Evolutionary conservation across 2,329 filamentous ascomycete genomes (phyloP).

Genomic region (Colletotrichum filicis): DNA sequence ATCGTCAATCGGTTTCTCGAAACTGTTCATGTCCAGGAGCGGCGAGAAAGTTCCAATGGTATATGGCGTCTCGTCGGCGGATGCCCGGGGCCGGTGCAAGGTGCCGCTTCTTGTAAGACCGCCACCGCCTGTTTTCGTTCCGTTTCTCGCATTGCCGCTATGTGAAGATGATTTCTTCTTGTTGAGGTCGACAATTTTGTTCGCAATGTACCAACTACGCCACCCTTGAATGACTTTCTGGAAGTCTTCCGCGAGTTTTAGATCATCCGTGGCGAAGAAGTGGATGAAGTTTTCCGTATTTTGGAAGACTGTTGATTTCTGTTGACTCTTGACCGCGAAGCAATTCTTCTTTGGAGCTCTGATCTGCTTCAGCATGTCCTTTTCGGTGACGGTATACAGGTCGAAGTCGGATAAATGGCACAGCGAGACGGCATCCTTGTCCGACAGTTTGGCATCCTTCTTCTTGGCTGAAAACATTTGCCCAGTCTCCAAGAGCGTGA

Average conservation of each 20-base stretch:
- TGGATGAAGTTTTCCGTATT: conserved; percentile 89
- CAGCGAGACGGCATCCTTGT: conserved; percentile 76
- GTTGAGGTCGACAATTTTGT: conserved; percentile 69
- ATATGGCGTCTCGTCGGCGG: conserved; percentile 64
- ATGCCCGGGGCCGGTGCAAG: conserved; percentile 50
- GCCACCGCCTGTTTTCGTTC: conserved; percentile 40
- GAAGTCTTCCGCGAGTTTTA: conserved; percentile 73
- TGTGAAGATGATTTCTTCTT: conserved; percentile 45
- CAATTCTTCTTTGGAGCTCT: conserved; percentile 88
- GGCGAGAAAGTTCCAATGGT: conserved; percentile 76
- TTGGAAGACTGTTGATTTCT: conserved; percentile 86
- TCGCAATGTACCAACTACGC: conserved; percentile 92
- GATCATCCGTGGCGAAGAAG: conserved; percentile 87
- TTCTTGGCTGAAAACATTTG: conserved; percentile 81
- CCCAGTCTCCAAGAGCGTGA: conserved; percentile 79
- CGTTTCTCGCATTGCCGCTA: conserved; percentile 40
- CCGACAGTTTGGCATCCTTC: conserved; percentile 62
- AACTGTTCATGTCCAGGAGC: conserved; percentile 70
- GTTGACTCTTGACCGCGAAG: conserved; percentile 91
- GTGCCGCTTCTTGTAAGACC: conserved; percentile 43
- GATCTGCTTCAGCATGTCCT: conserved; percentile 75
- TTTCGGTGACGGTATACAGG: conserved; percentile 81
- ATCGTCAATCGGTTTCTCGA: conserved; percentile 63
- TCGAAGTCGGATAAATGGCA: conserved; percentile 95
- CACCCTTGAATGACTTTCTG: conserved; percentile 79